Percentiles rank a stretch among this genome's conserved stretches.
Evolutionary conservation across 2,329 filamentous ascomycete species (phyloP).

Genomic region (Cercospora canescens): DNA sequence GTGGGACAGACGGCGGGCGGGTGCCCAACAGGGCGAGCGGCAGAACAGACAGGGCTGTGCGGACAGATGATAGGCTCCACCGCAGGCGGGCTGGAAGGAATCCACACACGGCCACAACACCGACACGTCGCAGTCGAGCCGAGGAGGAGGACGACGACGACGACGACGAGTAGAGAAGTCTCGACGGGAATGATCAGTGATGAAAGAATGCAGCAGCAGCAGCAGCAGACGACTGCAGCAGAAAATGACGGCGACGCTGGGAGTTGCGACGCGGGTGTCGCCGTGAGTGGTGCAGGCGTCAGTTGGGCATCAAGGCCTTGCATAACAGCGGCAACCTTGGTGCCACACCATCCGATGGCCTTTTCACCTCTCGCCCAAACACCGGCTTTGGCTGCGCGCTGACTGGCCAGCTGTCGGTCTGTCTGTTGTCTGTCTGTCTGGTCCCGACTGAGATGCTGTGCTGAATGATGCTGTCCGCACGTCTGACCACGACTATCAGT

Average conservation of each 20-base stretch:
- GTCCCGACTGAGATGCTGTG: no score
- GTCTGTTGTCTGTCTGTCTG: no score
- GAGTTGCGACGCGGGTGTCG: background rate
- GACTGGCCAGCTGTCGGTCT: background rate
- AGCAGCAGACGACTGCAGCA: background rate
- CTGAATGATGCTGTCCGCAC: no score
- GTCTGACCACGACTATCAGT: background rate
- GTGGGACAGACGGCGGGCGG: background rate
- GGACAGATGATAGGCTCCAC: constrained; percentile 16
- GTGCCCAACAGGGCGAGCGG: background rate
- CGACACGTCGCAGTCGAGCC: background rate
- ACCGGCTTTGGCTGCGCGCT: constrained; percentile 7
- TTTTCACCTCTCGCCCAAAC: constrained; percentile 17
- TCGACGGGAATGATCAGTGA: no score
- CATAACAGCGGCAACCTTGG: constrained; percentile 13
- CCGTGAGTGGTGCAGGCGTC: constrained; percentile 5
- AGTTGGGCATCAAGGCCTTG: constrained; percentile 17
- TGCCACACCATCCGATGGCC: constrained; percentile 15
- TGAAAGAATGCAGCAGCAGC: background rate
- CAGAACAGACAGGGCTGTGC: constrained; percentile 5
- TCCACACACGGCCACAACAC: constrained; percentile 3
- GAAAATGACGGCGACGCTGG: constrained; percentile 5
- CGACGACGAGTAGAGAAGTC: no score
- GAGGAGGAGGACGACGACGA: background rate
- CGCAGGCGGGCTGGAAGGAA: background rate